Evolutionary conservation across 176 grass and related monocot species (phyloP), one percentile per base, ranked within the genome.

Genomic region (Thalia dealbata): DNA sequence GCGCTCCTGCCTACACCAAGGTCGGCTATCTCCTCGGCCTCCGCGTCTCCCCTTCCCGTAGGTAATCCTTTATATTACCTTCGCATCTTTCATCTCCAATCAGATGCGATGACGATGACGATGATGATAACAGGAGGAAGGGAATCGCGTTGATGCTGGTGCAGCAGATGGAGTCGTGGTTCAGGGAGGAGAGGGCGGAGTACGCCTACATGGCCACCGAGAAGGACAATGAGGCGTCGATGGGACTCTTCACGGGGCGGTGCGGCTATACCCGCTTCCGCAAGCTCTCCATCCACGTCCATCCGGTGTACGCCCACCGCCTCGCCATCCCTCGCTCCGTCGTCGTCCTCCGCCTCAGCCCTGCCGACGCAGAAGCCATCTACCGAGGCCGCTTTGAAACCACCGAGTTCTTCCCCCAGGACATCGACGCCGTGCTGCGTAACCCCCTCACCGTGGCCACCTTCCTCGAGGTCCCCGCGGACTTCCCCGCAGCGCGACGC

Each of bases 201-300:
- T 92, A 96, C 69, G 83, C 93, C 0, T 96, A 96, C 78, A 96
- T 96, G 89, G 89, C 89, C 0, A 96, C 93, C 0, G 89, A 96
- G 65, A 82, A 72, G 65, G 80, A 80, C 75, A 96, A 96, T 75
- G 87, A 88, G 64, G 84, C 89, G 44, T 96, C 89, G 14, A 52
- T 96, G 19, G 80, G 71, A 0, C 84, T 96, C 58, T 96, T 96
- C 81, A 96, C 84, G 0, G 80, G 65, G 0, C 63, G 80, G 14
- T 96, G 93, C 65, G 82, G 89, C 16, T 96, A 92, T 89, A 72
- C 82, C 82, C 90, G 90, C 82, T 96, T 96, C 67, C 87, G 93
- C 4, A 90, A 84, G 25, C 89, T 89, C 46, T 87, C 93, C 3
- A 88, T 96, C 29, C 89, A 90, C 14, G 89, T 90, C 51, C 89